Percentiles rank a stretch among this genome's conserved stretches.
phyloP scores from a whole-genome alignment of 169 alveolate species.

The Eimeria brunetti region DNA sequence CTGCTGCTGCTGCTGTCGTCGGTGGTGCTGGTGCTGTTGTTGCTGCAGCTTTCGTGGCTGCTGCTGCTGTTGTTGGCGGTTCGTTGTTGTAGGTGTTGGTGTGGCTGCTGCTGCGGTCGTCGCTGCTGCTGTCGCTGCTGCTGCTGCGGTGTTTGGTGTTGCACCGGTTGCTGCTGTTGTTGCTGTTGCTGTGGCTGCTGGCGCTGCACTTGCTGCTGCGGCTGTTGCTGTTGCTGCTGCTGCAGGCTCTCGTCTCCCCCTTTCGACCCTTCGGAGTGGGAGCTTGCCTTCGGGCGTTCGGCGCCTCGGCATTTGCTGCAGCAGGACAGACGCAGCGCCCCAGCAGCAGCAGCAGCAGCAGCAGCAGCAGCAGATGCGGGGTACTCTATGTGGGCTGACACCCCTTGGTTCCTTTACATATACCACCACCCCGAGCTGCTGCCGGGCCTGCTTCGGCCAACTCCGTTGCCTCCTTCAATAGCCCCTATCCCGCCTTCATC shows the following conservation, averaged over 20 bases:
- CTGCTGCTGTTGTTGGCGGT: neutral
- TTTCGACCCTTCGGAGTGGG: constrained; percentile 71
- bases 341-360: neutral
- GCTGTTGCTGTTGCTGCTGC: constrained; percentile 20
- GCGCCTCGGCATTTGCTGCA: constrained; percentile 39
- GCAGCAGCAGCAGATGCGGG: constrained; percentile 3
- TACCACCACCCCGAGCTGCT: constrained; percentile 74
- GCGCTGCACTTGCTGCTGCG: neutral
- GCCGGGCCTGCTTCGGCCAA: constrained; percentile 44
- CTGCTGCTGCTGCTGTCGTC: neutral
- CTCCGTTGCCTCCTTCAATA: constrained; percentile 16
- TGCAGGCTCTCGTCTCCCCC: constrained; percentile 75
- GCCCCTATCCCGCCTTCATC: neutral
- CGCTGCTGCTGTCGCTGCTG: constrained; percentile 18
- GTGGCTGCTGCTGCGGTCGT: neutral
- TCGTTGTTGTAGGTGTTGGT: neutral
- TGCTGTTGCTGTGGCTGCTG: constrained; percentile 1
- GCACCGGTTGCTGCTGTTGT: neutral
- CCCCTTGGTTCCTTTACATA: constrained; percentile 71
- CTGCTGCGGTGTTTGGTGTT: neutral
- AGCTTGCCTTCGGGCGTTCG: constrained; percentile 40
- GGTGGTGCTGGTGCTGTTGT: neutral
- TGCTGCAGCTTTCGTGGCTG: neutral
- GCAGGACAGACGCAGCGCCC: constrained; percentile 24
- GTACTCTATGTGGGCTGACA: constrained; percentile 74